Evolutionary conservation across 2,329 filamentous ascomycete species (phyloP).

Genomic region (Chaetomiaceae sp.): DNA sequence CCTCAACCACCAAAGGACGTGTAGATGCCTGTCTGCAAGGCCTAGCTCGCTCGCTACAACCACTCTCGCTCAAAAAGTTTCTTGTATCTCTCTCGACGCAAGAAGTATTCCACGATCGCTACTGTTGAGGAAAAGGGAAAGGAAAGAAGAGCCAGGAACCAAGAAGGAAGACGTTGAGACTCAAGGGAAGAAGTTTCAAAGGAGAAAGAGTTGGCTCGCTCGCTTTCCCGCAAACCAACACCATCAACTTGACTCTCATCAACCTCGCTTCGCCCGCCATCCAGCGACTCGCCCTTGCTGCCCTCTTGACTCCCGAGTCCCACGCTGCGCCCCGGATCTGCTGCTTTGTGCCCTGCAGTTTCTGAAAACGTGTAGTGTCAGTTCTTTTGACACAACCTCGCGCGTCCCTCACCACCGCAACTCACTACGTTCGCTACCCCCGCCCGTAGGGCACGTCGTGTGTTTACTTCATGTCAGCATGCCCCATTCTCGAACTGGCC

Average conservation of each 20-base stretch:
- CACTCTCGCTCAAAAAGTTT: slow-evolving; percentile 27
- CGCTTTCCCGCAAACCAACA: not conserved
- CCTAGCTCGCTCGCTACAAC: slow-evolving; percentile 23
- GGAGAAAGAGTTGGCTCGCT: slow-evolving; percentile 1
- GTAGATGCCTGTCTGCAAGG: slow-evolving; percentile 20
- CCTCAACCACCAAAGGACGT: not conserved
- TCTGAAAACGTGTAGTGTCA: slow-evolving; percentile 17
- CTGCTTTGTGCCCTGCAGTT: not conserved
- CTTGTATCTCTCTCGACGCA: slow-evolving; percentile 28
- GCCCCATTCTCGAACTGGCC: not conserved
- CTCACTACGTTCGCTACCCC: slow-evolving; percentile 28
- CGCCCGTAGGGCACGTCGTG: slow-evolving; percentile 21
- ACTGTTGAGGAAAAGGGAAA: slow-evolving; percentile 27
- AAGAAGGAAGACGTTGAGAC: slow-evolving; percentile 7
- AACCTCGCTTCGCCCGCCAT: not conserved
- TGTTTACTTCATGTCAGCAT: slow-evolving; percentile 26
- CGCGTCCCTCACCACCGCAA: slow-evolving; percentile 18
- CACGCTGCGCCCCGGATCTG: not conserved
- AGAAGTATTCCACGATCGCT: slow-evolving; percentile 37
- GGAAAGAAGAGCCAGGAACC: slow-evolving; percentile 14
- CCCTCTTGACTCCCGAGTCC: not conserved
- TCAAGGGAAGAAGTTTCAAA: not conserved
- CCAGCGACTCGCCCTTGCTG: not conserved
- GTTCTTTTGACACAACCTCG: slow-evolving; percentile 9
- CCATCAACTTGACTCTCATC: not conserved